Base-by-base conservation (phyloP, 2,329 filamentous ascomycete species). In the Elsinoe ampelina region DNA sequence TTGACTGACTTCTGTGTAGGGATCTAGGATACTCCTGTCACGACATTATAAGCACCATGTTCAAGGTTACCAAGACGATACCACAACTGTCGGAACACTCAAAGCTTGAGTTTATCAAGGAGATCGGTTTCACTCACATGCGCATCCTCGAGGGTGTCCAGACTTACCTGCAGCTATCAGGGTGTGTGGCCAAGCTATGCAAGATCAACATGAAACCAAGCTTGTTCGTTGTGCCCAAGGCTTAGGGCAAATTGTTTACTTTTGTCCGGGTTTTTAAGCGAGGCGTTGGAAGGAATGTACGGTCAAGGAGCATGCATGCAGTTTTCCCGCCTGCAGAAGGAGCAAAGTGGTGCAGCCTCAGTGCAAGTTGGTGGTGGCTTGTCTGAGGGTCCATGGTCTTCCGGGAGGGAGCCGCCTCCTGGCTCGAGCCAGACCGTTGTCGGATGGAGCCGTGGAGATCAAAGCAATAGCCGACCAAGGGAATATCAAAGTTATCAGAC, bases 51-150 rank as follows among this genome's bases (percentile, higher is more conserved):
- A 95, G 87, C 73, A 98, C 92, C 60, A 98, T 98, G 93, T 97
- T 98, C 78, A 85, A 86, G 67, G 93, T 98, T 59, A 97, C 93
- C 45, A 98, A 97, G 77, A 95, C 90, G 1, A 90, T 97, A 59
- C 87, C 89, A 1, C 89, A 86, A 1, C 75, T 98, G 57, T 93
- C 89, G 63, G 93, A 98, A 73, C 90, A 97, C 71, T 84, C 90
- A 13, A 96, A 96, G 75, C 77, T 98, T 60, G 92, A 97, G 69
- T 98, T 97, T 65, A 95, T 97, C 48, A 60, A 71, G 74, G 93
- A 96, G 74, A 98, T 98, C 71, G 93, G 93, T 55, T 97, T 97
- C 72, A 95, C 93, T 2, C 93, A 98, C 69, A 98, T 98, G 93
- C 91, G 95, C 71, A 92, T 98, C 57, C 76, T 98, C n/a, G 93